Percentiles rank a stretch among this genome's conserved stretches.
These are phyloP conservation scores for Cucumis melo DNA, from an alignment of 306 rosid genomes.

Conservation along the genomic window DNA sequence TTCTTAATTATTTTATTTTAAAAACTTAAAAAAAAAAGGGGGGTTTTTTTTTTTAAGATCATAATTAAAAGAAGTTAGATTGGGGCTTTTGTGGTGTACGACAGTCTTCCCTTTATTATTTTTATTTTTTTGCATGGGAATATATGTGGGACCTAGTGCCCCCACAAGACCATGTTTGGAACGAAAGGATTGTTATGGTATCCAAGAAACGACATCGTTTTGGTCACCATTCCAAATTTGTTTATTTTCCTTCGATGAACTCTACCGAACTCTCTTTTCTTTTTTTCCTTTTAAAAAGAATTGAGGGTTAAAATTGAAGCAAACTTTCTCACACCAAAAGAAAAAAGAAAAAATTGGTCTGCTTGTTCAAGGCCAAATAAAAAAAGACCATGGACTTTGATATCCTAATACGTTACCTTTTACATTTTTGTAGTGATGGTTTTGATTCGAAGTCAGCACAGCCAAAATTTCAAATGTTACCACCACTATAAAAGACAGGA, in stretches of 20 bases:
- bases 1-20: not conserved
- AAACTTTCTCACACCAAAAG: not conserved
- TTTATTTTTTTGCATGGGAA: not conserved
- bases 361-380: not conserved
- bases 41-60: too few species aligned
- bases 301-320: not conserved
- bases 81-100: constrained; percentile 3
- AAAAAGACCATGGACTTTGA: not conserved
- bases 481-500: not conserved
- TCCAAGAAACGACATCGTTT: not conserved
- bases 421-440: not conserved
- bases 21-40: not conserved
- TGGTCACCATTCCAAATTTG: not conserved
- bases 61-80: constrained; percentile 3
- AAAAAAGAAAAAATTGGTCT: not conserved
- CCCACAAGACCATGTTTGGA: not conserved
- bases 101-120: not conserved
- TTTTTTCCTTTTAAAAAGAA: too few species aligned
- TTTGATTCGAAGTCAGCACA: not conserved
- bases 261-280: too few species aligned
- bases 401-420: not conserved
- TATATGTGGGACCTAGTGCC: not conserved
- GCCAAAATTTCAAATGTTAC: not conserved
- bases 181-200: not conserved
- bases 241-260: not conserved